Base-by-base conservation (phyloP, 164 flowering plant genomes). In the Vitis rupestris region DNA sequence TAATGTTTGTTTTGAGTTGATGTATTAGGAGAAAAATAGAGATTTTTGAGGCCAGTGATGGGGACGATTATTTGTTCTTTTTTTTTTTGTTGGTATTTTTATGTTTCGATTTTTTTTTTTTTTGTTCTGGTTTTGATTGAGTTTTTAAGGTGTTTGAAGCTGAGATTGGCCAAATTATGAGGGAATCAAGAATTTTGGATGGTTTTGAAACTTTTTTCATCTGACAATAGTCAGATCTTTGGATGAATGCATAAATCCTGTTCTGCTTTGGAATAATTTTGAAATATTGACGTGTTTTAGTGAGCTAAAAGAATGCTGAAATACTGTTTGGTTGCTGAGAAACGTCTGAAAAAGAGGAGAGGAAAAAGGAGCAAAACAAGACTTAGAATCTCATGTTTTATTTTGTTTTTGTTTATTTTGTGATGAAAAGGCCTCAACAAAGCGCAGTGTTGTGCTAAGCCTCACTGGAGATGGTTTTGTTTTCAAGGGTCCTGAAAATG, bases 101-200 rank as follows among this genome's bases (percentile, higher is more conserved):
- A 0, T 37, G 44, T 37, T 37, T 2, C 17, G 67, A 50, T 16
- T 56, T 65, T 55, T 4, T 56, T 55, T 37, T 16, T 37, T 9
- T 16, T 19, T 16, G 47, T 19, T 64, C 17, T 30, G 30, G 50
- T 27, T 31, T 60, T 52, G 59, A 15, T 17, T 50, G 10, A 19
- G 15, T n/a, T 4, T 59, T 16, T 50, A 23, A 15, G 3, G 62
- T 15, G n/a, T 23, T 58, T 68, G 30, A 58, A 14, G 47, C 48
- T 13, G 14, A 11, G 44, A 57, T 47, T 1, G 63, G 13, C 48
- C 52, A 59, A 50, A 48, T 44, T 59, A 13, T 50, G 4, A 2
- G 23, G 14, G 47, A 44, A 50, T 10, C 51, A 30, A 27, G 57
- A 64, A 57, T 31, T 69, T 69, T 50, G 56, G 53, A 31, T 57